Conservation (phyloP, 2,329 filamentous ascomycete genomes). For the Colletotrichum theobromicola region DNA sequence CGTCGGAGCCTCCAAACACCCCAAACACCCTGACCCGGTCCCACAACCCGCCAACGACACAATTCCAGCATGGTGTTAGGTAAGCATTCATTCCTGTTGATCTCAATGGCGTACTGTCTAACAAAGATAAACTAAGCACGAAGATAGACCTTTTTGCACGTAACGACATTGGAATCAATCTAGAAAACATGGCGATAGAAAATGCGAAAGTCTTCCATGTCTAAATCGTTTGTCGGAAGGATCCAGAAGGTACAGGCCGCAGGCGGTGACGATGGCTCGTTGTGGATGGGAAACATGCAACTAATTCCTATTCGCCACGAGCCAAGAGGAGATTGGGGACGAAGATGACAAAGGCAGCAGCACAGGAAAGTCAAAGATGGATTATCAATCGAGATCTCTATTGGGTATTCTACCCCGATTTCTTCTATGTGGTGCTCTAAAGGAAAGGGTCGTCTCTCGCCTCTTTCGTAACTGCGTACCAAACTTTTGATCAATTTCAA, state of each 20-base stretch:
- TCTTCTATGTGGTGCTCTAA: neutral
- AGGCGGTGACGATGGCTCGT: neutral
- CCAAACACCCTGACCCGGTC: neutral
- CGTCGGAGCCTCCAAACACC: neutral
- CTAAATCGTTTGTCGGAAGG: neutral
- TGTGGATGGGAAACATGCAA: neutral
- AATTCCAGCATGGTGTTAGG: neutral
- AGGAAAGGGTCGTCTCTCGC: neutral
- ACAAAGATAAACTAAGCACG: neutral
- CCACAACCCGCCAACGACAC: neutral
- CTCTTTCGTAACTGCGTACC: neutral
- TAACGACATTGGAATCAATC: no score
- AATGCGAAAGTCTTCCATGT: no score
- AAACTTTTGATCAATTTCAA: neutral
- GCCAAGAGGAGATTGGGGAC: no score
- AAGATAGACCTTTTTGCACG: no score
- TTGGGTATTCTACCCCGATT: conserved; percentile 20
- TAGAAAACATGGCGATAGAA: no score
- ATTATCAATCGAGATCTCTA: conserved; percentile 15
- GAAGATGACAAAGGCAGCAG: neutral
- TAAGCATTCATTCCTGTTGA: accelerated
- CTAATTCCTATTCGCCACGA: no score
- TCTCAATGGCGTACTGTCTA: accelerated
- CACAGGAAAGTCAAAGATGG: neutral
- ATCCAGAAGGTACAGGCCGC: no score